Evolutionary conservation across 2,329 filamentous ascomycete species (phyloP).

Genomic region (Geosmithia flava): DNA sequence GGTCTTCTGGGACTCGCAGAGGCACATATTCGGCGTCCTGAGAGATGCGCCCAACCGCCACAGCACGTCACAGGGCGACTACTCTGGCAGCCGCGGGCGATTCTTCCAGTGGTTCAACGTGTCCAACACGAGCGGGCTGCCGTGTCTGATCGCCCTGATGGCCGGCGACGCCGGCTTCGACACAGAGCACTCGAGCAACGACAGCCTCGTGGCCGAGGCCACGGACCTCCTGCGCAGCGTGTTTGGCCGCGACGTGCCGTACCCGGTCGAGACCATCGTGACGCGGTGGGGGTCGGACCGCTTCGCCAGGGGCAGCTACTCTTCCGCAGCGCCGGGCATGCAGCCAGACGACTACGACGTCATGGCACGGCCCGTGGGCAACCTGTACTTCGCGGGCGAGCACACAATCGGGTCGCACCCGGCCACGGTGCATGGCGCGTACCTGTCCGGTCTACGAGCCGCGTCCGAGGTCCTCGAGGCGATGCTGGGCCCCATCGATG

Average conservation of each 20-base stretch:
- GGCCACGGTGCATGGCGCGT: constrained; percentile 93
- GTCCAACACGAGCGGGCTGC: constrained; percentile 76
- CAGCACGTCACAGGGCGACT: constrained; percentile 70
- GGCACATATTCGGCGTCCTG: constrained; percentile 89
- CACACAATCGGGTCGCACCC: constrained; percentile 94
- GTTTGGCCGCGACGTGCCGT: constrained; percentile 59
- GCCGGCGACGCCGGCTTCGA: constrained; percentile 88
- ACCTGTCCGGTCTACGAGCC: constrained; percentile 81
- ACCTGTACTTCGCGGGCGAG: constrained; percentile 90
- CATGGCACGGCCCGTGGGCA: constrained; percentile 76
- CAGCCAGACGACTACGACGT: constrained; percentile 79
- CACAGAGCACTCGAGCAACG: constrained; percentile 65
- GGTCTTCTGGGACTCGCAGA: constrained; percentile 79
- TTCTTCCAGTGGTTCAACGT: constrained; percentile 99
- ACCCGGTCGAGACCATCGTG: constrained; percentile 74
- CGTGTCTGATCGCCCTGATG: constrained; percentile 85
- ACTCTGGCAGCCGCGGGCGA: constrained; percentile 66
- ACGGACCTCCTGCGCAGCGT: constrained; percentile 65
- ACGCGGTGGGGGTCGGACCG: constrained; percentile 87
- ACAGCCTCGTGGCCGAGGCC: constrained; percentile 68
- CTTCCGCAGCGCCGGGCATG: constrained; percentile 77
- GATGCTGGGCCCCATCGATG: constrained; percentile 68
- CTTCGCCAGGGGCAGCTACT: constrained; percentile 92
- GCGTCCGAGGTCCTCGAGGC: constrained; percentile 75
- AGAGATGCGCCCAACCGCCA: constrained; percentile 57